A percentile compares a stretch with the other conserved stretches of the same genome.
Evolutionary conservation across 306 rosid species (phyloP).

Genomic region (Ammopiptanthus mongolicus): DNA sequence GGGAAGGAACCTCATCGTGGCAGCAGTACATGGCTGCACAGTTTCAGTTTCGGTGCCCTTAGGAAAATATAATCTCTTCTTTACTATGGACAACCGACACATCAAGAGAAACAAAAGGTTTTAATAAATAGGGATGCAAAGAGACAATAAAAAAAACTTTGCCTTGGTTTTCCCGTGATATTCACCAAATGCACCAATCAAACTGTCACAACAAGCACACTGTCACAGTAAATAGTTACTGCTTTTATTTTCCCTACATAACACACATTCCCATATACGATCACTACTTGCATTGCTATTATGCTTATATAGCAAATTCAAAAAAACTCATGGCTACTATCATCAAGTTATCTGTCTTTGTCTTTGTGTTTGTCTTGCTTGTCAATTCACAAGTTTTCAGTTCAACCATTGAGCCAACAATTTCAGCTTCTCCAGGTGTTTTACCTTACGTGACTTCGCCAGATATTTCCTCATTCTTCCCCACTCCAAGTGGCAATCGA

Average conservation of each 20-base stretch:
- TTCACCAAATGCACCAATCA: conserved; percentile 26
- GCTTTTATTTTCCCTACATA: not conserved
- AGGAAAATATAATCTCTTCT: conserved; percentile 20
- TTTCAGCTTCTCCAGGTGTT: conserved; percentile 57
- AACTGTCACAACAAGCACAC: conserved; percentile 24
- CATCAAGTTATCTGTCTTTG: conserved; percentile 20
- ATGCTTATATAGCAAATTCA: not conserved
- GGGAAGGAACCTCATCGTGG: not conserved
- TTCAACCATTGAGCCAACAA: conserved; percentile 39
- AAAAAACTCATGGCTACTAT: conserved; percentile 19
- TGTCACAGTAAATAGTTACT: conserved; percentile 13
- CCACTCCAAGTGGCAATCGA: conserved; percentile 32
- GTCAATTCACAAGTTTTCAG: conserved; percentile 21
- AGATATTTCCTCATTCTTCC: conserved; percentile 61
- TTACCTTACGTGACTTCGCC: conserved; percentile 44
- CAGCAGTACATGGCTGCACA: not conserved
- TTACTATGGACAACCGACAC: conserved; percentile 19
- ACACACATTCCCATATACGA: not conserved
- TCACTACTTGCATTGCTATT: conserved; percentile 7
- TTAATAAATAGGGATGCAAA: conserved; percentile 33
- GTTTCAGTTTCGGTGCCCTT: not conserved
- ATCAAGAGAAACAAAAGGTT: conserved; percentile 17
- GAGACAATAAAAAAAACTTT: conserved; percentile 15
- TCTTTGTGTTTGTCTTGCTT: conserved; percentile 19
- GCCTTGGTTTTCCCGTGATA: conserved; percentile 46